Conservation (phyloP, 1,284 basidiomycete genomes). For the Rhodotorula sp. region DNA sequence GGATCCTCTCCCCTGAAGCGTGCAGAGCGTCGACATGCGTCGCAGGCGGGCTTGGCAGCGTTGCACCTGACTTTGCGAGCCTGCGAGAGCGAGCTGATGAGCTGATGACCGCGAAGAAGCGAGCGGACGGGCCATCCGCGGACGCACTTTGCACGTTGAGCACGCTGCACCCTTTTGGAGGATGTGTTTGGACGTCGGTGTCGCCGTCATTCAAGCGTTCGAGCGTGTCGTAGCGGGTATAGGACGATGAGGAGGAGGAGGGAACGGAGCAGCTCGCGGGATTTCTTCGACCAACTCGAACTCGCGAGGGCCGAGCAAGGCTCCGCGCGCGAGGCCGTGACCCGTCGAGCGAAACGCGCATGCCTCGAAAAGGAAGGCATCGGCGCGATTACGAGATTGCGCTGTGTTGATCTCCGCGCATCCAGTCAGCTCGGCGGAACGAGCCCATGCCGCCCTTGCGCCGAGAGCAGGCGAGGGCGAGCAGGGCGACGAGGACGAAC, state of each 20-base stretch:
- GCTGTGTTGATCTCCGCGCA: too few species aligned
- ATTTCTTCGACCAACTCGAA: too few species aligned
- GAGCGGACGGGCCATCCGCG: too few species aligned
- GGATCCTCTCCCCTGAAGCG: conserved; percentile 24
- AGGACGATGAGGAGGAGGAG: background rate
- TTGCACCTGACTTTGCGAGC: conserved; percentile 25
- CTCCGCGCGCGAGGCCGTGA: too few species aligned
- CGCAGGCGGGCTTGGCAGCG: conserved; percentile 14
- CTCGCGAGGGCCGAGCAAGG: background rate
- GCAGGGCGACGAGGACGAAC: too few species aligned
- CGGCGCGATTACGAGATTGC: too few species aligned
- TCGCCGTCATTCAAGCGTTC: background rate
- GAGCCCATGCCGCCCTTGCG: too few species aligned
- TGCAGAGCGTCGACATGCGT: conserved; percentile 14
- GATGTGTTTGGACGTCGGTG: conserved; percentile 1
- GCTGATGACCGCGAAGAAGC: background rate
- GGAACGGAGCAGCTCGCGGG: background rate
- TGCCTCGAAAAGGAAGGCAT: too few species aligned
- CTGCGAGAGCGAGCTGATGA: conserved; percentile 1
- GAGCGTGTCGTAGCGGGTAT: too few species aligned
- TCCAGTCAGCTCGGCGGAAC: too few species aligned
- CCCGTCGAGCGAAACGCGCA: background rate
- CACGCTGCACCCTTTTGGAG: conserved; percentile 12
- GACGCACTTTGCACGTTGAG: conserved; percentile 2
- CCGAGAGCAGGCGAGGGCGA: too few species aligned